Conservation (phyloP, 768 basidiomycete species). For the Podaxis mareebaensis region DNA sequence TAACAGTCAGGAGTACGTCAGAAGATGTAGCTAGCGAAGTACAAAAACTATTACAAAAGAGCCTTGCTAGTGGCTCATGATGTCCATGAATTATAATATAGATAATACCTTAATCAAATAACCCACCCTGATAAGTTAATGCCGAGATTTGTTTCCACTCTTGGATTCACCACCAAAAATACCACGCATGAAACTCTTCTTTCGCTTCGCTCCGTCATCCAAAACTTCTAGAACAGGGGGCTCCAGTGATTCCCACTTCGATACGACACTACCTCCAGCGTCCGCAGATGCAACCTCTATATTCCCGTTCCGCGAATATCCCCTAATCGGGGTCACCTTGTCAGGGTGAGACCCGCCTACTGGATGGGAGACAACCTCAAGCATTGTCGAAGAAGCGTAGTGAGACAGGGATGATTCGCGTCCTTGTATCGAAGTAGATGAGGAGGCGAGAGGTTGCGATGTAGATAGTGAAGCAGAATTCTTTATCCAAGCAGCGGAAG, state of each 20-base stretch:
- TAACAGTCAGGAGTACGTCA: constrained; percentile 95
- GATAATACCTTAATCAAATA: constrained; percentile 24
- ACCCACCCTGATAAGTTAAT: constrained; percentile 4
- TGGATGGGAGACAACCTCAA: not conserved
- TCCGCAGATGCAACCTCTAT: not conserved
- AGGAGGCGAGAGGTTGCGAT: not conserved
- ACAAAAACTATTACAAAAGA: constrained; percentile 53
- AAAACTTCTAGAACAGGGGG: constrained; percentile 26
- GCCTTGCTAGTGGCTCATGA: constrained; percentile 29
- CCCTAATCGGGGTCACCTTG: not conserved
- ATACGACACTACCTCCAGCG: constrained; percentile 3
- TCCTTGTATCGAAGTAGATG: not conserved
- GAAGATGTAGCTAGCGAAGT: constrained; percentile 82
- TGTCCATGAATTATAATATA: constrained; percentile 21
- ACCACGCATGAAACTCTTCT: constrained; percentile 42
- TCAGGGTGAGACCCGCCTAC: not conserved
- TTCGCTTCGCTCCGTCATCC: constrained; percentile 42
- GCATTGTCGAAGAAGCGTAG: not conserved
- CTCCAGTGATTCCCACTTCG: constrained; percentile 20
- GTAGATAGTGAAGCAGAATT: not conserved
- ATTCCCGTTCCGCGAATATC: not conserved
- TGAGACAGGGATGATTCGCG: not conserved
- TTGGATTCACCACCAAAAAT: constrained; percentile 40
- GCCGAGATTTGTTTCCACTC: constrained; percentile 4
- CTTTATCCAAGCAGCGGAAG: constrained; percentile 14